Base-by-base conservation (phyloP, 352 stramenopile genomes). In the Globisporangium barbulae region DNA sequence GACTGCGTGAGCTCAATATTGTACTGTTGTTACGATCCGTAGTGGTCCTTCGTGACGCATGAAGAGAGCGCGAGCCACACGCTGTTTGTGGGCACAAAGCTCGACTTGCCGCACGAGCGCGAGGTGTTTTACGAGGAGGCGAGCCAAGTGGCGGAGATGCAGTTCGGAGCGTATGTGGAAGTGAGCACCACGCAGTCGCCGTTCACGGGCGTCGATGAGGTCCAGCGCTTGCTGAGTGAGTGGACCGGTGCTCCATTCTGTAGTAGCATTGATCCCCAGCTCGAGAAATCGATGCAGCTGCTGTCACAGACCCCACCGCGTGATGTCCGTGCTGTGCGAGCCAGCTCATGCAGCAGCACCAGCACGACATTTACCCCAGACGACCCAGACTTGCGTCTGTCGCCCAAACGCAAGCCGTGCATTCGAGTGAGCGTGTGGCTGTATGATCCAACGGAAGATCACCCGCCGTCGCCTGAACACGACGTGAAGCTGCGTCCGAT, bases 401-500 rank as follows among this genome's bases (percentile, higher is more conserved):
- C 64, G 61, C 48, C 63, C 1, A 66, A 64, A 41, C 73, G 53
- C 41, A 68, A 62, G 35, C 64, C 68, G 21, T 69, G 67, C 54
- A 64, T 79, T 12, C 83, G 55, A 19, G 71, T 73, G 28, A 83
- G 76, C 61, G 68, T 88, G 39, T 89, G 78, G 81, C 69, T 90
- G 1, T 90, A 87, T 59, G 80, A 92, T 67, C 78, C 81, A 25
- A 85, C 67, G 3, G 79, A 93, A 58, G 62, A 63, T 48, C 70
- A 80, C 21, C 54, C 54, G 5, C 61, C 64, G 22, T 65, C 68
- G 21, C 66, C 54, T 19, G 50, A 68, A 28, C 63, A 78, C 28
- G 83, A 93, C 47, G 75, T 90, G 55, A 87, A 88, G 66, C 61
- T 93, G n/a, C 76, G 80, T 5, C 81, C 81, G 12, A 91, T 93